phyloP scores from a whole-genome alignment of 331 rosid species.

The Acacia pycnantha region DNA sequence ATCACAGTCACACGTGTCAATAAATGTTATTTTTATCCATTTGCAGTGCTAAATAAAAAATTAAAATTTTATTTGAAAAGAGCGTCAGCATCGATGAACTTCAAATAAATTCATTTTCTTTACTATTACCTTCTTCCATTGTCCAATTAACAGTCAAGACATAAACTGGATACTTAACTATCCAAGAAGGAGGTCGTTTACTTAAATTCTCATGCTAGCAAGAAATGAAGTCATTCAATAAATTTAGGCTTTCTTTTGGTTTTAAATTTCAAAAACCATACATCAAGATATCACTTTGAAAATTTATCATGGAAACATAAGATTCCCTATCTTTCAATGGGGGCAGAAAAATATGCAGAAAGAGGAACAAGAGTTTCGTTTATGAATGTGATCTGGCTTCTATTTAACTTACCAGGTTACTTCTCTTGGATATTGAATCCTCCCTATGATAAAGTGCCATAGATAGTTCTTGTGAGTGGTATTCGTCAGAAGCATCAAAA shows the following conservation, averaged over 20 bases:
- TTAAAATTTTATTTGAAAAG: neutral
- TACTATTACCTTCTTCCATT: neutral
- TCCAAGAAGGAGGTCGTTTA: neutral
- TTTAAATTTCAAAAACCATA: neutral
- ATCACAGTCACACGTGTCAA: too few relatives aligned
- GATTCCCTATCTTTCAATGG: neutral
- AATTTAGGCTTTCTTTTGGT: neutral
- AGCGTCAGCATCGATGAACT: neutral
- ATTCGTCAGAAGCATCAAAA: conserved; percentile 87
- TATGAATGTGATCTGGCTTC: conserved; percentile 8
- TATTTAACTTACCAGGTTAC: conserved; percentile 58
- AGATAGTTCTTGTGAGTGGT: conserved; percentile 87
- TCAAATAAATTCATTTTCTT: conserved; percentile 2
- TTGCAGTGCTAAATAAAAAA: neutral
- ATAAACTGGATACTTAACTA: neutral
- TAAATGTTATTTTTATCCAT: neutral
- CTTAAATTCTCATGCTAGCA: neutral
- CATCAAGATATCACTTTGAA: neutral
- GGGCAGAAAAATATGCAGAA: conserved; percentile 18
- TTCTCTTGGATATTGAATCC: conserved; percentile 69
- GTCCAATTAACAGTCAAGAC: conserved; percentile 6
- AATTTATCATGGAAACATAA: neutral
- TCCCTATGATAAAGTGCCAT: conserved; percentile 71
- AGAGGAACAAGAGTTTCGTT: neutral
- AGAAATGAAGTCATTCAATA: conserved; percentile 6